Conservation (phyloP, 257 asterid species). For the Ajuga chamaepitys region DNA sequence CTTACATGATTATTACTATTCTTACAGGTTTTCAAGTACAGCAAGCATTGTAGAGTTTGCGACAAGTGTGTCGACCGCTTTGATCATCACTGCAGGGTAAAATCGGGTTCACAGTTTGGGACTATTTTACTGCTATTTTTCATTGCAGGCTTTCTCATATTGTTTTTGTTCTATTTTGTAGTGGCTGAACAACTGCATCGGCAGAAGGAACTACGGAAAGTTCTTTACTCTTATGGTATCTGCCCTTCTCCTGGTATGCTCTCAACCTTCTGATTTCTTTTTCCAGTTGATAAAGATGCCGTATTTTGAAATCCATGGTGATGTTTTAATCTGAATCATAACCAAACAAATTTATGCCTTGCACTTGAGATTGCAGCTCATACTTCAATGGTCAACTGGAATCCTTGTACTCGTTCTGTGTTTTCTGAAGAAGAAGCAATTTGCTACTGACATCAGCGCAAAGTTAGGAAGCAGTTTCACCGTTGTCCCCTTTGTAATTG, state of each 20-base stretch:
- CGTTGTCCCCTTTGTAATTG: conserved; percentile 74
- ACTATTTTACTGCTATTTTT: neutral
- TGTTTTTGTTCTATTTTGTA: conserved; percentile 27
- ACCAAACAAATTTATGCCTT: conserved; percentile 38
- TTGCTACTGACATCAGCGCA: conserved; percentile 61
- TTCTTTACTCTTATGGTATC: conserved; percentile 93
- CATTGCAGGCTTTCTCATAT: conserved; percentile 4
- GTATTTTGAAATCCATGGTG: neutral
- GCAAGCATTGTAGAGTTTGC: conserved; percentile 98
- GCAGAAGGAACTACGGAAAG: conserved; percentile 86
- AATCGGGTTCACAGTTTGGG: neutral
- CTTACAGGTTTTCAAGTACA: conserved; percentile 85
- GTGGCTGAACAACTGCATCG: conserved; percentile 99
- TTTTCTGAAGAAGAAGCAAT: conserved; percentile 70
- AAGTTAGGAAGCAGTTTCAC: conserved; percentile 97
- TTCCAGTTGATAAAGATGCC: neutral
- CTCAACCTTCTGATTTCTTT: conserved; percentile 16
- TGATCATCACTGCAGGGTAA: conserved; percentile 99
- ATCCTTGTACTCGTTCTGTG: conserved; percentile 78
- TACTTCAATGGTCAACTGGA: conserved; percentile 95
- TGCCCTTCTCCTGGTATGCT: conserved; percentile 86
- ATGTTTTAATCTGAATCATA: neutral
- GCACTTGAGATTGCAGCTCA: conserved; percentile 90
- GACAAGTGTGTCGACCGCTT: conserved; percentile 94
- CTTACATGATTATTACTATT: conserved; percentile 1